Base-by-base conservation (phyloP, 441 rosid genomes). In the Jatropha podagrica region DNA sequence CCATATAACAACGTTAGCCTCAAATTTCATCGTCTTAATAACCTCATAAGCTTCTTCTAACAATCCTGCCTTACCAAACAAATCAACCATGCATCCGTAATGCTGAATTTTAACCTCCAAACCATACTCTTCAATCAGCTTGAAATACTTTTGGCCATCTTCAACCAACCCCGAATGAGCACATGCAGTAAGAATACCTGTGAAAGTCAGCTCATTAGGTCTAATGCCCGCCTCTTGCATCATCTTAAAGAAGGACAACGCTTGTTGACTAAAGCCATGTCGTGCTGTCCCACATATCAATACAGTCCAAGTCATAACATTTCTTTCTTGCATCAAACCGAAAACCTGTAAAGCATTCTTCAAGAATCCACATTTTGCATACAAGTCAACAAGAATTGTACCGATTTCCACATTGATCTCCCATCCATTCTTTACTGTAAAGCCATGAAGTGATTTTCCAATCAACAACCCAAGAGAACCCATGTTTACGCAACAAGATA, bases 241-340 rank as follows among this genome's bases (percentile, higher is more conserved):
- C 78, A 78, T 67, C 61, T 83, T 78, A 32, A 87, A 88, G 72
- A 89, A 77, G 12, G 80, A 37, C 59, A 92, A 69, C 23, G 88
- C 77, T 82, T 90, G 90, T 38, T 79, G 79, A 15, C 82, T 86
- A 71, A 85, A 78, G 51, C 96, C 92, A 52, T 89, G 89, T 73
- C 85, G 83, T 0, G 97, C 88, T 70, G 88, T 78, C 63, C 96
- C 94, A 87, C 89, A 87, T 51, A 92, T 89, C 84, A 92, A 82
- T 63, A 91, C 85, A 83, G 92, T 94, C 98, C 97, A 94, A 13
- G 92, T 85, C 74, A 88, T 73, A 37, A 81, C 83, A 82, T 92
- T 92, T 71, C 81, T 83, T 51, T 42, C 74, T 17, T 51, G 73
- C 96, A 92, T 89, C 66, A 66, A 73, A 48, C 77, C 83, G 82